phyloP scores from a whole-genome alignment of 2,329 filamentous ascomycete genomes.

The Falciphora oryzae region DNA sequence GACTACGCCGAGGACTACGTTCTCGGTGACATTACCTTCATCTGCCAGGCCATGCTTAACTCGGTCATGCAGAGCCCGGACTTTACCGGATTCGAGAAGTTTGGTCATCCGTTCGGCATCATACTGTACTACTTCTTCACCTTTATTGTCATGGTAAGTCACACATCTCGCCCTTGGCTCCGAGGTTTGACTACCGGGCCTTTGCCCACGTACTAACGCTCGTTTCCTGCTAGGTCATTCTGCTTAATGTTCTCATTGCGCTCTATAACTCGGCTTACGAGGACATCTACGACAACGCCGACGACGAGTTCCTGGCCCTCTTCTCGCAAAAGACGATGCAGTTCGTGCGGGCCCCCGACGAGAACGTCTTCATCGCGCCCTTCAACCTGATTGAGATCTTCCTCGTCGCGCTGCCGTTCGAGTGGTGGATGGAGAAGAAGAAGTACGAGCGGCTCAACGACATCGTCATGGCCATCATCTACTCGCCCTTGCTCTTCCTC shows the following conservation, averaged over 20 bases:
- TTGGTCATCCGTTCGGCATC: slow-evolving; percentile 87
- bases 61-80: slow-evolving; percentile 89
- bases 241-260: slow-evolving; percentile 94
- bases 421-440: slow-evolving; percentile 86
- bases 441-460: slow-evolving; percentile 81
- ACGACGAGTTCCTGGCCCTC: slow-evolving; percentile 91
- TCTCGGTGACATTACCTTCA: slow-evolving; percentile 64
- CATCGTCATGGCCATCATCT: slow-evolving; percentile 61
- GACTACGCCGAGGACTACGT: slow-evolving; percentile 73
- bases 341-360: slow-evolving; percentile 92
- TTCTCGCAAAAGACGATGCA: slow-evolving; percentile 95
- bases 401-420: slow-evolving; percentile 69
- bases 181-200: too few species aligned
- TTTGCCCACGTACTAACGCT: too few species aligned
- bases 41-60: slow-evolving; percentile 78
- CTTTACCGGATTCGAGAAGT: slow-evolving; percentile 81
- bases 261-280: slow-evolving; percentile 96
- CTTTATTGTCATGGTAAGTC: slow-evolving; percentile 69
- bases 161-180: too few species aligned
- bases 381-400: slow-evolving; percentile 92
- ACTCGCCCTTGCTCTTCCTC: slow-evolving; percentile 74
- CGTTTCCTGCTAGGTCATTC: slow-evolving; percentile 37
- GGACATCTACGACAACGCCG: slow-evolving; percentile 87
- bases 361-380: slow-evolving; percentile 96
- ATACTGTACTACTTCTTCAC: slow-evolving; percentile 98